Conservation (phyloP, 1,139 yeast species). For the Protomyces macrosporus region DNA sequence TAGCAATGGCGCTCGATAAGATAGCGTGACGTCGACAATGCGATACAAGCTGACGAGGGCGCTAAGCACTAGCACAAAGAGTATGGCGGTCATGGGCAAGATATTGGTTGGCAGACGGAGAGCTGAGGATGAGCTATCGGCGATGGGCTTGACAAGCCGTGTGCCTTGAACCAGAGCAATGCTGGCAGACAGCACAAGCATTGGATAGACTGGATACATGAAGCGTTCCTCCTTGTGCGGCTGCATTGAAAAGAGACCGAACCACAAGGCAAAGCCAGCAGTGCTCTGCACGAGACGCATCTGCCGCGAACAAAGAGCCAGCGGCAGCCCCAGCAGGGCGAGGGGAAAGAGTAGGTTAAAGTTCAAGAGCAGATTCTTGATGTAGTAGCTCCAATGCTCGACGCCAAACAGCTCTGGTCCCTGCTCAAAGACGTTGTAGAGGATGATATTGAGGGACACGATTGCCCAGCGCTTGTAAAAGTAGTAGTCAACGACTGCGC, state of each 20-base stretch:
- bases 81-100: background rate
- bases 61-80: slow-evolving; percentile 3
- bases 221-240: slow-evolving; percentile 95
- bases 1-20: slow-evolving; percentile 41
- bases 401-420: slow-evolving; percentile 92
- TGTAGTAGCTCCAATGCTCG: slow-evolving; percentile 75
- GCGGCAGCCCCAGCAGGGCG: slow-evolving; percentile 44
- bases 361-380: slow-evolving; percentile 63
- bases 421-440: slow-evolving; percentile 70
- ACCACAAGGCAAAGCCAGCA: slow-evolving; percentile 59
- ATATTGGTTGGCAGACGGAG: background rate
- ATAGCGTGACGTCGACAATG: slow-evolving; percentile 37
- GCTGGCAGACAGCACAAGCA: slow-evolving; percentile 61
- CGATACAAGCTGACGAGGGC: slow-evolving; percentile 35
- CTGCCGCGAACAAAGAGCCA: background rate
- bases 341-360: slow-evolving; percentile 57
- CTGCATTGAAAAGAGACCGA: slow-evolving; percentile 58
- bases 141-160: background rate
- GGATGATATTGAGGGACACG: slow-evolving; percentile 76
- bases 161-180: slow-evolving; percentile 39
- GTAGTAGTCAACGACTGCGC: slow-evolving; percentile 55
- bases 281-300: slow-evolving; percentile 32
- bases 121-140: background rate
- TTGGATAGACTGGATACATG: slow-evolving; percentile 75
- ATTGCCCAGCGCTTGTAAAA: slow-evolving; percentile 59